phyloP scores from a whole-genome alignment of 345 rosid genomes.

The Alliaria petiolata region DNA sequence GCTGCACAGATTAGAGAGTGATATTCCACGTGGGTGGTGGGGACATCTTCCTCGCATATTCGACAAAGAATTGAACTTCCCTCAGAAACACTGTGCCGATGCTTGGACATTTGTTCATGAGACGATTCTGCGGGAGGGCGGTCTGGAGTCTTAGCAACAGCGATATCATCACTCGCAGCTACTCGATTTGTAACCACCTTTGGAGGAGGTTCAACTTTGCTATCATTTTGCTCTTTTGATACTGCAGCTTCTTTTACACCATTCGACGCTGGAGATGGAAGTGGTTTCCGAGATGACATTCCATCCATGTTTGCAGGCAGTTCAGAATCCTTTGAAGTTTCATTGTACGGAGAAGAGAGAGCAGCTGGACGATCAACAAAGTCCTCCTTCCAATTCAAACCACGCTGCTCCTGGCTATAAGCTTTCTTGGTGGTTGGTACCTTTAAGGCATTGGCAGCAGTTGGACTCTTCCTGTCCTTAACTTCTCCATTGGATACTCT shows the following conservation, averaged over 20 bases:
- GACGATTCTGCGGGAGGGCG: no score
- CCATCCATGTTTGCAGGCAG: slow-evolving; percentile 56
- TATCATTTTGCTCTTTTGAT: slow-evolving; percentile 41
- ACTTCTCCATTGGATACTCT: slow-evolving; percentile 35
- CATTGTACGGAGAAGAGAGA: slow-evolving; percentile 30
- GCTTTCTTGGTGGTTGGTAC: slow-evolving; percentile 60
- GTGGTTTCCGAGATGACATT: slow-evolving; percentile 83
- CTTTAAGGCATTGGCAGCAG: slow-evolving; percentile 51
- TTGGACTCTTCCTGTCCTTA: slow-evolving; percentile 38
- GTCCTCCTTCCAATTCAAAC: slow-evolving; percentile 61
- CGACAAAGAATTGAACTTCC: slow-evolving; percentile 83
- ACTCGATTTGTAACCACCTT: slow-evolving; percentile 32
- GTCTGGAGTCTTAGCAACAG: slow-evolving; percentile 40
- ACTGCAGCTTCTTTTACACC: slow-evolving; percentile 42
- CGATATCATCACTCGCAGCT: slow-evolving; percentile 41
- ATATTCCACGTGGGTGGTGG: slow-evolving; percentile 66
- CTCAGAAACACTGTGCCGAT: slow-evolving; percentile 53
- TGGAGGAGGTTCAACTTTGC: slow-evolving; percentile 46
- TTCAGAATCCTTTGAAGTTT: slow-evolving; percentile 45
- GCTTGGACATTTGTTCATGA: slow-evolving; percentile 47
- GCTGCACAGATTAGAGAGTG: slow-evolving; percentile 88
- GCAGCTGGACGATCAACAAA: slow-evolving; percentile 35
- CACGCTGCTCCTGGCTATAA: slow-evolving; percentile 90
- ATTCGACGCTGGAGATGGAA: slow-evolving; percentile 65
- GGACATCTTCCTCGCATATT: slow-evolving; percentile 89